Evolutionary conservation across 139 green algal species (phyloP).

Genomic region (Coelastrella sp.): DNA sequence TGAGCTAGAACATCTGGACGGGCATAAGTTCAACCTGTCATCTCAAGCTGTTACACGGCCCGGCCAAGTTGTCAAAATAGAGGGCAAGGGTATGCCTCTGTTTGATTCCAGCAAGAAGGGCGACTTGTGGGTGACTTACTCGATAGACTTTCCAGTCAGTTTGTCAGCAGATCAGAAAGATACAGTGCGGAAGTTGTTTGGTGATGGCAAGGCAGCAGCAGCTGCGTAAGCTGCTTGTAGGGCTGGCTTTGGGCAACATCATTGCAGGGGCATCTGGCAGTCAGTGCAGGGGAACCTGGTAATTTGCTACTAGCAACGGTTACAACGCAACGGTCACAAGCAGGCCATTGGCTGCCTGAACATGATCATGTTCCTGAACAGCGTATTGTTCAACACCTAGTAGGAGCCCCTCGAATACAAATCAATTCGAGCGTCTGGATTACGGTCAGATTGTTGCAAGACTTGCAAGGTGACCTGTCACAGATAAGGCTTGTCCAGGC

Average conservation of each 20-base stretch:
- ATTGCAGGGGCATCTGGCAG: too few relatives aligned
- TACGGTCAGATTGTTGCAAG: too few relatives aligned
- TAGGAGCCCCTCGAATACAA: too few relatives aligned
- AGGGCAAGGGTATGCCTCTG: conserved; percentile 69
- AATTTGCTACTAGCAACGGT: too few relatives aligned
- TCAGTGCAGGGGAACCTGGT: too few relatives aligned
- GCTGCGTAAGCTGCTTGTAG: background rate
- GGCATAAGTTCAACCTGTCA: conserved; percentile 75
- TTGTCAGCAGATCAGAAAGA: conserved; percentile 82
- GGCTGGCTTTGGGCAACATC: background rate
- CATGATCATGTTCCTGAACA: too few relatives aligned
- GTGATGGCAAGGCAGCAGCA: background rate
- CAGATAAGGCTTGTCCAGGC: too few relatives aligned
- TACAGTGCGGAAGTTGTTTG: conserved; percentile 66
- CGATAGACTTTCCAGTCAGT: conserved; percentile 83
- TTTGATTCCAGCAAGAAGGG: conserved; percentile 57
- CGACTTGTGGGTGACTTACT: conserved; percentile 87
- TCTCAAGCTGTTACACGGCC: conserved; percentile 55
- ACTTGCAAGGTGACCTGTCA: too few relatives aligned
- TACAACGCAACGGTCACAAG: too few relatives aligned
- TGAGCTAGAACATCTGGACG: conserved; percentile 93
- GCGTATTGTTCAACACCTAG: too few relatives aligned
- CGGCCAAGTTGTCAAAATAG: conserved; percentile 56
- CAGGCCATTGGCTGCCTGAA: too few relatives aligned
- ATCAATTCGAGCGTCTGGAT: too few relatives aligned